phyloP scores from a whole-genome alignment of 2,329 filamentous ascomycete species.

The Ophiostoma populinum region DNA sequence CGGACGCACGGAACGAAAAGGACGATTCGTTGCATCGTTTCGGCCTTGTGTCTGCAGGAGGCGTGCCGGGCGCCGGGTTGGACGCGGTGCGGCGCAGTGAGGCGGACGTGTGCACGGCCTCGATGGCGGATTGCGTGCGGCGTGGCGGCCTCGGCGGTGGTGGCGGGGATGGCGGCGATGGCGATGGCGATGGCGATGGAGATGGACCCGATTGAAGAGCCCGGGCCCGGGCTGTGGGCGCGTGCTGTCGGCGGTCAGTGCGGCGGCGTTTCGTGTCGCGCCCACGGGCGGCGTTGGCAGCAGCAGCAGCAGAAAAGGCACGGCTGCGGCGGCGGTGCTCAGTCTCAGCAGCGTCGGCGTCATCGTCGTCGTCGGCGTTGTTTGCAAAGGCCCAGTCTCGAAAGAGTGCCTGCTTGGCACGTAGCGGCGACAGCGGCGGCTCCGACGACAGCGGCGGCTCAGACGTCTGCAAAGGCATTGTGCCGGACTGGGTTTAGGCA shows the following conservation, averaged over 20 bases:
- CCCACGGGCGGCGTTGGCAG: background rate
- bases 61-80: background rate
- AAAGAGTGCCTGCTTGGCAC: constrained; percentile 7
- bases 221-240: background rate
- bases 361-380: background rate
- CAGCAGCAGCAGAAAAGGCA: constrained; percentile 14
- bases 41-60: constrained; percentile 1
- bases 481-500: background rate
- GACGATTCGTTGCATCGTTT: constrained; percentile 30
- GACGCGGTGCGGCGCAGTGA: constrained; percentile 4
- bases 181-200: background rate
- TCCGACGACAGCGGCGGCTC: background rate
- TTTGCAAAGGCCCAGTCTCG: constrained; percentile 2
- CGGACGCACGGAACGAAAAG: no score
- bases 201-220: background rate
- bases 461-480: background rate
- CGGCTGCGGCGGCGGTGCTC: constrained; percentile 17
- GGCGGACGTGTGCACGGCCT: background rate
- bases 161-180: background rate
- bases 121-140: constrained; percentile 10
- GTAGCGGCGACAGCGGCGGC: constrained; percentile 1
- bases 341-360: background rate
- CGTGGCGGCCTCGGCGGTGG: constrained; percentile 14
- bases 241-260: no score
- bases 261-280: background rate